Conservation (phyloP, 2,329 filamentous ascomycete species). For the Sporothrix luriei region DNA sequence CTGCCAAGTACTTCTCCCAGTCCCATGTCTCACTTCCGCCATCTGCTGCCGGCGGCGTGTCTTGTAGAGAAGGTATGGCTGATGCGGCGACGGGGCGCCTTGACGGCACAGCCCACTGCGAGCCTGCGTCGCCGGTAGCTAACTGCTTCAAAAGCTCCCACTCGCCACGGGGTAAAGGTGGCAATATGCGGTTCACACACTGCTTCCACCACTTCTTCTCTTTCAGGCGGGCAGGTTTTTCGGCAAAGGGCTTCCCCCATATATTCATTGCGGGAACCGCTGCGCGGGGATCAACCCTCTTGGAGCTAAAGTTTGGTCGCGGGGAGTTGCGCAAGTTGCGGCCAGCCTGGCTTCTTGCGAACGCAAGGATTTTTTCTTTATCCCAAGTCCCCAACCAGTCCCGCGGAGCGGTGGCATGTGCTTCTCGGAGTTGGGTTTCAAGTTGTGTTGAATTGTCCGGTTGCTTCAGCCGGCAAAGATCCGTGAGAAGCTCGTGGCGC, state of each 20-base stretch:
- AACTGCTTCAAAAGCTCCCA: conserved; percentile 59
- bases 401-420: background rate
- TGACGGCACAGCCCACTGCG: conserved; percentile 46
- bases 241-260: conserved; percentile 53
- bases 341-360: conserved; percentile 49
- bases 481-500: conserved; percentile 52
- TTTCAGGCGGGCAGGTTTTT: conserved; percentile 48
- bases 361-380: conserved; percentile 47
- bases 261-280: conserved; percentile 49
- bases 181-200: conserved; percentile 52
- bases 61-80: background rate
- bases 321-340: conserved; percentile 41
- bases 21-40: conserved; percentile 41
- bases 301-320: conserved; percentile 40
- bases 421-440: conserved; percentile 37
- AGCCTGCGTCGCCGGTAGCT: conserved; percentile 46
- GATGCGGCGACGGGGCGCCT: conserved; percentile 43
- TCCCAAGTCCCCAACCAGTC: conserved; percentile 58
- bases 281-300: conserved; percentile 43
- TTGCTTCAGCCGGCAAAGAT: conserved; percentile 44
- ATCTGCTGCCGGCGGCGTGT: background rate
- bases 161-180: conserved; percentile 57
- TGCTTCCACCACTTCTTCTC: conserved; percentile 53
- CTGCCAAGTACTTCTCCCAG: conserved; percentile 50
- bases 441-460: conserved; percentile 49